phyloP scores from a whole-genome alignment of 2,329 filamentous ascomycete species.

The Thelonectria discophora region DNA sequence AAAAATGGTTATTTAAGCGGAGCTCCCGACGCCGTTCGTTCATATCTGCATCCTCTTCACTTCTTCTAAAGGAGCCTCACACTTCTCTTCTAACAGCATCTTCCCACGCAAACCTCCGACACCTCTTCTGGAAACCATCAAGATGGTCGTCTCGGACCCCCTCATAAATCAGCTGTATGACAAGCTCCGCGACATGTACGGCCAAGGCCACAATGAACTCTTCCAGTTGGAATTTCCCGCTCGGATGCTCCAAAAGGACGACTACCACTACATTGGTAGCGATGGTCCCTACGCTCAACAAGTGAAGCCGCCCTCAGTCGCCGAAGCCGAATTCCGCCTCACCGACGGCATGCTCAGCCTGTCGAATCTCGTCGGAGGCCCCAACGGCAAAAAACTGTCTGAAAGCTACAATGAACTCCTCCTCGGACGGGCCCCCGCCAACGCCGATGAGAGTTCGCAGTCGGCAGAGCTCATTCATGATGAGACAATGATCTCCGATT shows the following conservation, averaged over 20 bases:
- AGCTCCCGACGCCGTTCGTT: too few relatives aligned
- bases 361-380: neutral
- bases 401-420: neutral
- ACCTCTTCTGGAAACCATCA: too few relatives aligned
- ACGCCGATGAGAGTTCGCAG: neutral
- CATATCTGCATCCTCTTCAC: too few relatives aligned
- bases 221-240: neutral
- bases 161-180: neutral
- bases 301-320: neutral
- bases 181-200: neutral
- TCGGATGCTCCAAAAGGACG: neutral
- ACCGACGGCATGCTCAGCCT: neutral
- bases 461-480: neutral
- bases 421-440: neutral
- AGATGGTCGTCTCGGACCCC: too few relatives aligned
- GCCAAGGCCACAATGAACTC: neutral
- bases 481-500: neutral
- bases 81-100: too few relatives aligned
- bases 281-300: neutral
- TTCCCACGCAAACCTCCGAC: too few relatives aligned
- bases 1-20: too few relatives aligned
- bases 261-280: neutral
- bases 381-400: neutral
- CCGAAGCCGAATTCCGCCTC: neutral
- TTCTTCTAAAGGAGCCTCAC: too few relatives aligned